Base-by-base conservation (phyloP, 2,329 filamentous ascomycete species). In the Coniochaeta prunicola region DNA sequence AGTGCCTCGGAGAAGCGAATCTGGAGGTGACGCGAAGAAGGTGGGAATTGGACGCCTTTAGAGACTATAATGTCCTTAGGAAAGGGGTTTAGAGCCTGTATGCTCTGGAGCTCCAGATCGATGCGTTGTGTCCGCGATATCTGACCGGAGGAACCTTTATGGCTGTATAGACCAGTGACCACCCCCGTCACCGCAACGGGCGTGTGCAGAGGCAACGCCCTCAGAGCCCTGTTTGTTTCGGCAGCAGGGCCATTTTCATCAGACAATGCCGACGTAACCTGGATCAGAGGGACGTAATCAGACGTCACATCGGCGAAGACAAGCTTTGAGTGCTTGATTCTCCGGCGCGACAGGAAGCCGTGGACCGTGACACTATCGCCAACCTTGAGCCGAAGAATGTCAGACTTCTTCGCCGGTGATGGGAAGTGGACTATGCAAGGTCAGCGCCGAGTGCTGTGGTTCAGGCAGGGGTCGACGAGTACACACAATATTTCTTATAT, bases 11-110 rank as follows among this genome's bases (percentile, higher is more conserved):
- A 86, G 58, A 90, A 93, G 31, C 92, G 86, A 50, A 99, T 80
- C 66, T 97, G 92, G 19, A 97, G 75, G 72, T 97, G 90, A 24
- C 94, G 86, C 59, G 89, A 82, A 55, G 89, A 83, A 0, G 87
- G 84, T 0, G 89, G 81, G 67, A 94, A 96, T 0, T 86, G 80
- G 1, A 88, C 89, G 54, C 89, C 86, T 17, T 85, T 77, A 1
- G 88, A 89, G 62, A 96, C 84, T 60, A 94, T 87, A 59, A 96
- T 85, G 62, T 92, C 84, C 48, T 83, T 82, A 0, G 89, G 85
- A 58, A 96, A 91, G 0, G 81, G 74, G 65, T 93, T 93, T 4
- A 97, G 79, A 56, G 83, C 80, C 48, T 83, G 77, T 9, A 96
- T 80, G 3, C 80, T 78, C 53, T 81, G 75, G 19, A 92, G 72